phyloP scores from a whole-genome alignment of 352 stramenopile species.

The Phytophthora crassamura region DNA sequence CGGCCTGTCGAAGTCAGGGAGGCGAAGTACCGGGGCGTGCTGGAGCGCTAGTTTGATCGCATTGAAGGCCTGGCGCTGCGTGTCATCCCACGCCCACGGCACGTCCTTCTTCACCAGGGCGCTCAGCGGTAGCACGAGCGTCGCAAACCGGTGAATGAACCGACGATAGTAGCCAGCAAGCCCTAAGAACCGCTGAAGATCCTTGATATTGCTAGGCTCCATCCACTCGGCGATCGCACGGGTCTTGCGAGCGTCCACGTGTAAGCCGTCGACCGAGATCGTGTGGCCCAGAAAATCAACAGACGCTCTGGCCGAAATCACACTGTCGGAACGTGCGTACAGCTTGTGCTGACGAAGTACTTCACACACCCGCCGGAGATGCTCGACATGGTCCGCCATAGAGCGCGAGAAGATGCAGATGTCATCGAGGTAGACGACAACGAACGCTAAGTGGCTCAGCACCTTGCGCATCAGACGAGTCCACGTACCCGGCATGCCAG shows the following conservation, averaged over 20 bases:
- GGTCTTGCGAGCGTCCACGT: constrained; percentile 27
- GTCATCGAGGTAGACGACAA: background rate
- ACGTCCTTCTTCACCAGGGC: constrained; percentile 5
- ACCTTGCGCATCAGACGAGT: background rate
- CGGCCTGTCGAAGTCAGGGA: constrained; percentile 32
- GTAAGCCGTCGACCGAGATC: constrained; percentile 16
- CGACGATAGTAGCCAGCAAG: constrained; percentile 33
- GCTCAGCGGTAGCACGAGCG: constrained; percentile 25
- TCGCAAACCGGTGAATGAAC: constrained; percentile 30
- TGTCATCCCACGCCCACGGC: background rate
- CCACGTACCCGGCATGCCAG: too few species aligned
- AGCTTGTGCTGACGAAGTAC: constrained; percentile 1
- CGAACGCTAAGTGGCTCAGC: background rate
- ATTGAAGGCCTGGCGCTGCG: constrained; percentile 8
- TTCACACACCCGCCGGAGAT: background rate
- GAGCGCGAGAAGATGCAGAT: background rate
- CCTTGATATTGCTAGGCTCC: constrained; percentile 18
- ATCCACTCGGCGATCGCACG: constrained; percentile 19
- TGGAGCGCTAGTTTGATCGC: constrained; percentile 33
- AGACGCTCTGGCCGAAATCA: constrained; percentile 12
- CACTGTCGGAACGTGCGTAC: constrained; percentile 26
- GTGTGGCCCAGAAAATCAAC: constrained; percentile 40
- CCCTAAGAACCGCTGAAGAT: constrained; percentile 32
- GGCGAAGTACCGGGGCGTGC: constrained; percentile 32
- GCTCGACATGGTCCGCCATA: background rate